Percentiles rank a stretch among this genome's conserved stretches.
Evolutionary conservation across 768 basidiomycete genomes (phyloP).

Genomic region (Pleurotus sapidus): DNA sequence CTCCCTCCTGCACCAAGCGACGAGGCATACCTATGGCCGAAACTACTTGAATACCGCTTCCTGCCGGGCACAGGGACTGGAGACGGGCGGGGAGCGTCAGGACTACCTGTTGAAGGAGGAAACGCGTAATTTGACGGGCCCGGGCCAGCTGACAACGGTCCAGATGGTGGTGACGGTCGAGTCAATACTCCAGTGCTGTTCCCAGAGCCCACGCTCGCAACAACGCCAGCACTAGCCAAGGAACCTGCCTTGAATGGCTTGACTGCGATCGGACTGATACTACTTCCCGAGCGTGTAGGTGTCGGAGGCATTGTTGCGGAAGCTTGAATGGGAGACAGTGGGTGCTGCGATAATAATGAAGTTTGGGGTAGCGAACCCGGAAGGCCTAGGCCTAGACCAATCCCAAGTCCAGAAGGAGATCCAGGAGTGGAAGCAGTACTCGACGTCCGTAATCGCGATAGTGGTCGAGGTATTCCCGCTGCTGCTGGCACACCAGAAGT

Average conservation of each 20-base stretch:
- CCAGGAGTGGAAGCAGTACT: not conserved
- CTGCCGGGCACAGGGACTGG: constrained; percentile 25
- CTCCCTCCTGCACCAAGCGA: constrained; percentile 30
- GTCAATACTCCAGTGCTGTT: constrained; percentile 16
- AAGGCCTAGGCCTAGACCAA: not conserved
- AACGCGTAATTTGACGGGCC: constrained; percentile 13
- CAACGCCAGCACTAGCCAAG: constrained; percentile 1
- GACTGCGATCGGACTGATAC: constrained; percentile 2
- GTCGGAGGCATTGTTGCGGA: constrained; percentile 2
- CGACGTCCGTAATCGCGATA: not conserved
- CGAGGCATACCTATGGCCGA: constrained; percentile 65
- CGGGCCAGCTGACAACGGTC: constrained; percentile 8
- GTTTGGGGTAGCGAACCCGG: constrained; percentile 1
- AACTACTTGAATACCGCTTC: constrained; percentile 77
- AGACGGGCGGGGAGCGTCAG: constrained; percentile 8
- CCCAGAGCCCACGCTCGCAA: constrained; percentile 16
- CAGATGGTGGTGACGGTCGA: constrained; percentile 25
- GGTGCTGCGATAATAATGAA: not conserved
- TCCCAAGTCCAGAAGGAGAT: constrained; percentile 1
- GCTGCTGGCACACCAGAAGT: not conserved
- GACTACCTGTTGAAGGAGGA: constrained; percentile 11
- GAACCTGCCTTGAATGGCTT: constrained; percentile 6
- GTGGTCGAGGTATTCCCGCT: not conserved
- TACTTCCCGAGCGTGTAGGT: constrained; percentile 4
- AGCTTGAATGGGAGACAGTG: not conserved